Conservation (phyloP, 768 basidiomycete genomes). For the Hericium erinaceus region DNA sequence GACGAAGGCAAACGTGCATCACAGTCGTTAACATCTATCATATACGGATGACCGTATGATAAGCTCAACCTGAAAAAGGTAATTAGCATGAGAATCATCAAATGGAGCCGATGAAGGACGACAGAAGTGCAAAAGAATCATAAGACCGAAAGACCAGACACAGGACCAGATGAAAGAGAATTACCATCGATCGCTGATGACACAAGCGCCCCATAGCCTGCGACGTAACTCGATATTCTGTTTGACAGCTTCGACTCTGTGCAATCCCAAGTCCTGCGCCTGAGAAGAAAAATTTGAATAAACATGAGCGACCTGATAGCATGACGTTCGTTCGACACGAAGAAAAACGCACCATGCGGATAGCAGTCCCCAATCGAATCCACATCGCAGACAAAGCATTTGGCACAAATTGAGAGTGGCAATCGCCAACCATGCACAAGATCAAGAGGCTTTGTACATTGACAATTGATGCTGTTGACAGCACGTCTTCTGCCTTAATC, state of each 20-base stretch:
- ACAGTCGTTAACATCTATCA: constrained; percentile 96
- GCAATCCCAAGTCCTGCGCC: constrained; percentile 96
- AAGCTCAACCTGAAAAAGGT: constrained; percentile 58
- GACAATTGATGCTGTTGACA: constrained; percentile 76
- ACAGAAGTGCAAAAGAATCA: neutral
- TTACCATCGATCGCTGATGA: constrained; percentile 92
- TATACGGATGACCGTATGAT: constrained; percentile 86
- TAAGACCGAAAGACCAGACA: neutral
- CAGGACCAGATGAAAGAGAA: constrained; percentile 8
- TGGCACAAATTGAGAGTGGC: constrained; percentile 84
- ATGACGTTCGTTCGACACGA: constrained; percentile 5
- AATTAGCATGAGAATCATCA: constrained; percentile 1
- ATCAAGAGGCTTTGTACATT: constrained; percentile 87
- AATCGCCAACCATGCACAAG: constrained; percentile 79
- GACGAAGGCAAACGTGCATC: constrained; percentile 90
- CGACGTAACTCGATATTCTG: constrained; percentile 80
- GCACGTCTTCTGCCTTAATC: constrained; percentile 84
- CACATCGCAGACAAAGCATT: constrained; percentile 80
- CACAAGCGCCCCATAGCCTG: constrained; percentile 89
- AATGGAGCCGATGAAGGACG: neutral
- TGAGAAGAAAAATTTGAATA: constrained; percentile 21
- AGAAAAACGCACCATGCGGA: constrained; percentile 70
- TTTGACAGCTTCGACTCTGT: constrained; percentile 82
- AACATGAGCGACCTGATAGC: constrained; percentile 1
- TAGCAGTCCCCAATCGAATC: constrained; percentile 80